Conservation (phyloP, 148 eudicot genomes). For the Chenopodium quinoa region DNA sequence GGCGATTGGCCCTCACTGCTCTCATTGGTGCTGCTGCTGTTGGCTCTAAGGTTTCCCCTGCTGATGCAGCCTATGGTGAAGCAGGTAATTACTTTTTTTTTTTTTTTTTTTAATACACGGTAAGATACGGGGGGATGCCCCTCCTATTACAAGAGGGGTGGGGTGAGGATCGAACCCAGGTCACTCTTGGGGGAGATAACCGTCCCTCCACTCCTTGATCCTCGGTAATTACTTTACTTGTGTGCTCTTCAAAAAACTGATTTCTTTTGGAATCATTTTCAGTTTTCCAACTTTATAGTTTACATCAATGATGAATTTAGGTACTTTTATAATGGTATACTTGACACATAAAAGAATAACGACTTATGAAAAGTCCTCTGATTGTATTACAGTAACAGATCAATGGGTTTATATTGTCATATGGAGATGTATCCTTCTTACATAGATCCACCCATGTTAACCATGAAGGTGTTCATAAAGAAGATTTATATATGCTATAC, state of each 20-base stretch:
- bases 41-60: conserved; percentile 89
- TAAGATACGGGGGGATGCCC: too few species aligned
- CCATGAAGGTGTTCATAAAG: too few species aligned
- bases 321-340: neutral
- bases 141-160: too few species aligned
- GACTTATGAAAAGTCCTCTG: too few species aligned
- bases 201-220: too few species aligned
- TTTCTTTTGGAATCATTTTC: neutral
- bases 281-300: neutral
- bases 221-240: conserved; percentile 37
- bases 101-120: too few species aligned
- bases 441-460: too few species aligned
- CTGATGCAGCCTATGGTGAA: conserved; percentile 97
- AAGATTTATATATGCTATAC: too few species aligned
- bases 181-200: too few species aligned
- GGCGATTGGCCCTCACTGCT: conserved; percentile 78
- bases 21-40: conserved; percentile 89
- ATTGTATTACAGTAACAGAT: neutral
- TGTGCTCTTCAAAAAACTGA: too few species aligned
- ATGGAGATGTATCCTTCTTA: neutral
- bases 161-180: too few species aligned
- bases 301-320: neutral
- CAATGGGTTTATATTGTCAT: neutral
- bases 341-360: too few species aligned
- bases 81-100: conserved; percentile 48